Evolutionary conservation across 2,329 filamentous ascomycete species (phyloP).

Genomic region (Xylariaceae sp.): DNA sequence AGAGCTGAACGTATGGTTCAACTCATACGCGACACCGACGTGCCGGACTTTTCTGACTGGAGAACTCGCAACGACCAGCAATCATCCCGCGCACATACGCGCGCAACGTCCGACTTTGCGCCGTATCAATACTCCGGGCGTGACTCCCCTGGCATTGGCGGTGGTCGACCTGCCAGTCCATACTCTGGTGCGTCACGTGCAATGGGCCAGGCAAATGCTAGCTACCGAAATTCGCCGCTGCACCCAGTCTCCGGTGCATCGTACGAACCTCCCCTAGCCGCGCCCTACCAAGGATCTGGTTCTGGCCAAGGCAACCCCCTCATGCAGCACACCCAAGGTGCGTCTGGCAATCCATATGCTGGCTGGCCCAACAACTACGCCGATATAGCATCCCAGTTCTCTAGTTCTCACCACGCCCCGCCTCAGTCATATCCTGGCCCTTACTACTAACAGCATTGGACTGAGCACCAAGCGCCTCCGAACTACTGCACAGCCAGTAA

Average conservation of each 20-base stretch:
- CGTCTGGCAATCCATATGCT: constrained; percentile 20
- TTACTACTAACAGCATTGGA: constrained; percentile 9
- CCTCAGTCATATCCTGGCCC: constrained; percentile 17
- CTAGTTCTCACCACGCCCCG: constrained; percentile 9
- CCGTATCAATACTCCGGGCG: constrained; percentile 25
- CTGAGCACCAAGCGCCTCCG: background rate
- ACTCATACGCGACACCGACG: constrained; percentile 61
- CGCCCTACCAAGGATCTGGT: constrained; percentile 29
- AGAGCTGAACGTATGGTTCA: constrained; percentile 66
- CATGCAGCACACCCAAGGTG: constrained; percentile 17
- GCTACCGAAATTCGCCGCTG: constrained; percentile 49
- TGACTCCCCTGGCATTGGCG: constrained; percentile 26
- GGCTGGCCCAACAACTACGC: constrained; percentile 25
- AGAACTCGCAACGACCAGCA: constrained; percentile 37
- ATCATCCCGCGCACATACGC: constrained; percentile 32
- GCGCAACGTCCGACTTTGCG: constrained; percentile 41
- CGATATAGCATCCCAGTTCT: constrained; percentile 15
- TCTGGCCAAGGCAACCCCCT: constrained; percentile 27
- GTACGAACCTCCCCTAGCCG: constrained; percentile 37
- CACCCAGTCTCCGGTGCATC: constrained; percentile 44
- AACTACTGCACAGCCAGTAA: background rate
- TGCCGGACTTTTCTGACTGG: constrained; percentile 58
- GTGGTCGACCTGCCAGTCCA: constrained; percentile 43
- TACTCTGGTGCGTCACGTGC: constrained; percentile 38
- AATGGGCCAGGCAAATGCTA: constrained; percentile 36